These are phyloP conservation scores for Acanthamoeba sp. DNA, from an alignment of 208 protist species.

Conservation along the genomic window DNA sequence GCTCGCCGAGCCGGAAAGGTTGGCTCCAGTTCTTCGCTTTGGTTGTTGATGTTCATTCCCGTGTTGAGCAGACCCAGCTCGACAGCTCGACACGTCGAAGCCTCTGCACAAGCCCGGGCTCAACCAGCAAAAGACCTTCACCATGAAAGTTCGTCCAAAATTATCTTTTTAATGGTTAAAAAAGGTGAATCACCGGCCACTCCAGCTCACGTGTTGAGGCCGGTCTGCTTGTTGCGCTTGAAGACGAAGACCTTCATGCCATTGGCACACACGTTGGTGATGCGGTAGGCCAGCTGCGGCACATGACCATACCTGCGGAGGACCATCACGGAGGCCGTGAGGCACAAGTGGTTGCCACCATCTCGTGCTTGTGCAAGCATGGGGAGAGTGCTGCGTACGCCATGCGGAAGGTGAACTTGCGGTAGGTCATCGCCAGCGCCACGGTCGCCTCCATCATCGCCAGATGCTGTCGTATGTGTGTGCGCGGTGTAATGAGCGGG, in stretches of 20 bases:
- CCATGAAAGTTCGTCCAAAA: no score
- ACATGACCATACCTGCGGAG: constrained; percentile 5
- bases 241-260: constrained; percentile 55
- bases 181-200: no score
- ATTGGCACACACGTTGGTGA: constrained; percentile 72
- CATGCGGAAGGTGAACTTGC: constrained; percentile 61
- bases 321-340: background rate
- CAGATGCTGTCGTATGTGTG: constrained; percentile 21
- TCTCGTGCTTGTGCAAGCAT: background rate
- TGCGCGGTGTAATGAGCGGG: background rate
- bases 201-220: no score
- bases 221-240: background rate
- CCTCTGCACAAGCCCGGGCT: no score
- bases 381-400: background rate
- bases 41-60: background rate
- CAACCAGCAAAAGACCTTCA: no score
- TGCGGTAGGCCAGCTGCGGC: constrained; percentile 47
- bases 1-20: background rate
- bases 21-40: background rate
- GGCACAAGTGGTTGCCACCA: no score
- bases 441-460: constrained; percentile 69
- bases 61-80: no score
- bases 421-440: constrained; percentile 39
- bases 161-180: no score
- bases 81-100: no score